Evolutionary conservation across 176 grass and related monocot genomes (phyloP), one percentile per base, ranked within the genome.

Genomic region (Cenchrus fungigraminus): DNA sequence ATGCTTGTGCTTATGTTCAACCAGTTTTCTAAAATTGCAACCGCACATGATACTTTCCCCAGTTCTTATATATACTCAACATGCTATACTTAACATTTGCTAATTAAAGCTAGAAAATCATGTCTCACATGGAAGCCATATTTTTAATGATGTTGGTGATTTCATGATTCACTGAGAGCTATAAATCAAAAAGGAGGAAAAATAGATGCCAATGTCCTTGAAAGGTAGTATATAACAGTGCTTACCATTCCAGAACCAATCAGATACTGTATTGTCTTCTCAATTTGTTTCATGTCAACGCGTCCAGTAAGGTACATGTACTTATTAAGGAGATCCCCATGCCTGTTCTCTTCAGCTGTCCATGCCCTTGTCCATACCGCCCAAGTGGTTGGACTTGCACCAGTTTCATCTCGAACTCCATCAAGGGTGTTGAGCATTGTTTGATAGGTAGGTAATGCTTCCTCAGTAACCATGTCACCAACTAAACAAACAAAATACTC

Each of bases 401-500:
- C 92, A 49, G 92, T 94, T 74, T 94, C 87, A 82, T 94, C 92
- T 15, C 80, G 84, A 31, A 94, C 79, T 50, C 86, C 87, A 62
- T 94, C 92, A 71, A 94, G 80, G 71, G 84, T 92, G 81, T 94
- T 94, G 37, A 94, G 87, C 87, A 94, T 89, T 78, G 83, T 90
- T 91, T 94, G 92, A 40, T 94, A 94, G 42, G 92, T 94, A 37
- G 92, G 92, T 37, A 94, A 77, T 22, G 92, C 90, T 79, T 94
- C 92, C 84, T 94, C 92, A 20, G 92, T 94, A 81, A 94, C 85
- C 92, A 94, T 94, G 53, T 94, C 89, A 50, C 92, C 92, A 74
- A 94, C 92, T 68, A 94, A 77, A 76, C 92, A 94, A 69, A 94
- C 92, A 89, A 89, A 94, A 81, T 94, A 94, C 25, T 94, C 90